Evolutionary conservation across 768 basidiomycete species (phyloP).

Genomic region (Pulveroboletus frians): DNA sequence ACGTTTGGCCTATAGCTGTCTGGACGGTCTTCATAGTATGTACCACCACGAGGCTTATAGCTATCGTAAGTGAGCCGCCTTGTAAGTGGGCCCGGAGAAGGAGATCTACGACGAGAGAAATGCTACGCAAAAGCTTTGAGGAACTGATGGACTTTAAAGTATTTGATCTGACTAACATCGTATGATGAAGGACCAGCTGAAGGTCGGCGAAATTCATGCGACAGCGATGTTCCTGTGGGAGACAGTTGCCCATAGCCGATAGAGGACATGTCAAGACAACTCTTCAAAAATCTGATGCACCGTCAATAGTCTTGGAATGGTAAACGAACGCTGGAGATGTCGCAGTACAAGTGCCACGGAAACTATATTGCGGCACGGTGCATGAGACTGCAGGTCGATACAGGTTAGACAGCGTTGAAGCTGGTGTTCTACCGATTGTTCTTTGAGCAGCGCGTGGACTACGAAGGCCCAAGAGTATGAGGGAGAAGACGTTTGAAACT

Average conservation of each 20-base stretch:
- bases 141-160: slow-evolving; percentile 9
- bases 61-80: slow-evolving; percentile 46
- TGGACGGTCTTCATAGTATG: slow-evolving; percentile 37
- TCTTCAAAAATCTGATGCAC: slow-evolving; percentile 3
- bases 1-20: slow-evolving; percentile 40
- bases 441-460: slow-evolving; percentile 7
- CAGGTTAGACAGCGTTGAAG: background rate
- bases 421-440: slow-evolving; percentile 6
- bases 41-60: slow-evolving; percentile 41
- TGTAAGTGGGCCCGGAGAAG: slow-evolving; percentile 45
- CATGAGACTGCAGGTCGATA: slow-evolving; percentile 6
- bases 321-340: slow-evolving; percentile 4
- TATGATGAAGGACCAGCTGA: slow-evolving; percentile 20
- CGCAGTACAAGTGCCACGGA: slow-evolving; percentile 1
- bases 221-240: slow-evolving; percentile 21
- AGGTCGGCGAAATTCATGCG: slow-evolving; percentile 28
- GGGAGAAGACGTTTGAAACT: slow-evolving; percentile 31
- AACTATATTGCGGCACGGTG: background rate
- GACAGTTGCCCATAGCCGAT: slow-evolving; percentile 25
- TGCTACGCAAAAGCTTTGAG: slow-evolving; percentile 23
- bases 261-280: slow-evolving; percentile 21
- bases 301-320: slow-evolving; percentile 2
- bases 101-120: slow-evolving; percentile 39
- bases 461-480: slow-evolving; percentile 14
- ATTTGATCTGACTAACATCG: slow-evolving; percentile 31